Base-by-base conservation (phyloP, 192 early-diverging fungal genomes). In the Oehlia diaphana region DNA sequence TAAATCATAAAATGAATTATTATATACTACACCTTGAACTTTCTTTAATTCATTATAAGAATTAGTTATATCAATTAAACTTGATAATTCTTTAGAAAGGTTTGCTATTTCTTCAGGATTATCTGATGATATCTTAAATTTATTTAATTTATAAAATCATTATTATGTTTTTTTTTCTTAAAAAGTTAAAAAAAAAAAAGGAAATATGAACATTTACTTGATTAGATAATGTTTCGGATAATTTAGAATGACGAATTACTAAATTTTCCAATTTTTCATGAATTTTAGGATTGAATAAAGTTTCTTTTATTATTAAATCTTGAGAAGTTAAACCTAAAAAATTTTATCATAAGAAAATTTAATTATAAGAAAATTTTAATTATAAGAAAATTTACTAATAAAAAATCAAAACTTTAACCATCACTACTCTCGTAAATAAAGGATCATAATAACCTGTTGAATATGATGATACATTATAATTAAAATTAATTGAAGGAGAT, bases 51-150 rank as follows among this genome's bases (percentile, higher is more conserved):
- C 80, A 16, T 63, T 42, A 63, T 81, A 81, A 19, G 80, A 63
- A 26, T 37, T 9, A 39, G 50, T 35, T 21, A 77, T 68, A n/a
- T 58, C 33, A 28, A 33, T 65, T 31, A 81, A 10, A 37, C 72
- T 49, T 58, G 80, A 78, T 33, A 81, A 70, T 70, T 78, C 80
- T 64, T 81, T 81, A 26, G 67, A 81, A 37, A 49, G 37, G 12
- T 21, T 28, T 26, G 74, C 64, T n/a, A 77, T 26, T 21, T 21
- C 23, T 42, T 80, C 79, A 9, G 79, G 35, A 42, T 76, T 28
- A 37, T 53, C 28, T 6, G n/a, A 37, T 42, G 61, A 76, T 63
- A 28, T 14, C 74, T 31, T 31, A 31, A 31, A 31, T 31, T 31
- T 31, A 31, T 31, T 26, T 31, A 31, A 31, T 31, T 31, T 31